These are phyloP conservation scores for Mucor velutinosus DNA, from an alignment of 371 early-diverging fungal genomes.

Conservation along the genomic window DNA sequence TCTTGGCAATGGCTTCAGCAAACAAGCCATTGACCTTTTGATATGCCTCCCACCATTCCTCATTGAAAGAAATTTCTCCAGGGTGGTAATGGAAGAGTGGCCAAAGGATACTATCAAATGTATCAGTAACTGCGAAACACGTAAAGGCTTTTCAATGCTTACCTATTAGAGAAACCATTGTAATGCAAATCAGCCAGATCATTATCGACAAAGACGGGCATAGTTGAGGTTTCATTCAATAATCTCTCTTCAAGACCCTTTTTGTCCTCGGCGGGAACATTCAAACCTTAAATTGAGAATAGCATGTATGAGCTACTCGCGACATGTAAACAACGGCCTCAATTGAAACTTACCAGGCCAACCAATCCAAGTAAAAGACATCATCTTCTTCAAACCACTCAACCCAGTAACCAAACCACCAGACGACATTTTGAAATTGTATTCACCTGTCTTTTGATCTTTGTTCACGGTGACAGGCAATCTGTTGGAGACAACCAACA, in stretches of 20 bases:
- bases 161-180: slow-evolving; percentile 98
- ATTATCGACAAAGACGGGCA: slow-evolving; percentile 96
- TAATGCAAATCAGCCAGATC: slow-evolving; percentile 98
- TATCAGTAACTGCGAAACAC: background rate
- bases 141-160: background rate
- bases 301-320: background rate
- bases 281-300: slow-evolving; percentile 58
- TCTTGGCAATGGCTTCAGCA: slow-evolving; percentile 81
- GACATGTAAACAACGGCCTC: background rate
- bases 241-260: slow-evolving; percentile 72
- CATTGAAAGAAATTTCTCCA: slow-evolving; percentile 92
- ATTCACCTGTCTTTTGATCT: slow-evolving; percentile 57
- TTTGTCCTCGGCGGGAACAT: slow-evolving; percentile 85
- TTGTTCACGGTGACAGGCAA: slow-evolving; percentile 96
- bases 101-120: slow-evolving; percentile 71
- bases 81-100: slow-evolving; percentile 98
- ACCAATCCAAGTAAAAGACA: slow-evolving; percentile 99
- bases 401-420: slow-evolving; percentile 99
- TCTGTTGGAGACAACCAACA: slow-evolving; percentile 99
- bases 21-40: slow-evolving; percentile 88
- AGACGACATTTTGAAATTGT: slow-evolving; percentile 85
- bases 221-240: slow-evolving; percentile 81
- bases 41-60: slow-evolving; percentile 96
- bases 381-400: slow-evolving; percentile 90
- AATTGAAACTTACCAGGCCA: slow-evolving; percentile 86